phyloP scores from a whole-genome alignment of 106 monocot species.

The Acorus gramineus region DNA sequence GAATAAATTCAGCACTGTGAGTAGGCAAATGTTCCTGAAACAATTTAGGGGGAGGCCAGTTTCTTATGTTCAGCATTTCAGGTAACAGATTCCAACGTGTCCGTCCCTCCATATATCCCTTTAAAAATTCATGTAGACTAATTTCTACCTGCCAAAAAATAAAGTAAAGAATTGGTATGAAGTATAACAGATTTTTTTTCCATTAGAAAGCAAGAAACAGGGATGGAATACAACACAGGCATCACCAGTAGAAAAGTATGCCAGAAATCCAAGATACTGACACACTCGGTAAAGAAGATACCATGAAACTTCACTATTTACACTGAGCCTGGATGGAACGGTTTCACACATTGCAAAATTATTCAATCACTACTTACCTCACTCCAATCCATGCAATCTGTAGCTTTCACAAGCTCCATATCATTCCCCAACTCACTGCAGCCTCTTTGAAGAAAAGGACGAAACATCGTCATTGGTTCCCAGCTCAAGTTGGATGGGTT shows the following conservation, averaged over 20 bases:
- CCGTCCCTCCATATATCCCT: slow-evolving; percentile 54
- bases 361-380: slow-evolving; percentile 57
- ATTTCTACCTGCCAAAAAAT: slow-evolving; percentile 49
- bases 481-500: slow-evolving; percentile 43
- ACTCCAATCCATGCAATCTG: slow-evolving; percentile 62
- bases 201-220: too few relatives aligned
- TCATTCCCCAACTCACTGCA: slow-evolving; percentile 16
- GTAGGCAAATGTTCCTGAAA: slow-evolving; percentile 60
- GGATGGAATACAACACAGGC: too few relatives aligned
- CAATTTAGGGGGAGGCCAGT: slow-evolving; percentile 56
- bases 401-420: slow-evolving; percentile 24
- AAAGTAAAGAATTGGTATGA: not conserved
- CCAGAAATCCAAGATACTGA: too few relatives aligned
- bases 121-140: slow-evolving; percentile 38
- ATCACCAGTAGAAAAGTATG: too few relatives aligned
- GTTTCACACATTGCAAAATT: too few relatives aligned
- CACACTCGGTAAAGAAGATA: too few relatives aligned
- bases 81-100: slow-evolving; percentile 61
- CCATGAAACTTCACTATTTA: too few relatives aligned
- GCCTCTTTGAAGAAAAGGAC: slow-evolving; percentile 8
- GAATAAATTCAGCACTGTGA: slow-evolving; percentile 47
- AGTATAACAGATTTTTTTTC: not conserved
- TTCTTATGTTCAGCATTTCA: slow-evolving; percentile 74
- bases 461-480: slow-evolving; percentile 60
- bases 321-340: too few relatives aligned